Evolutionary conservation across 345 rosid genomes (phyloP).

Genomic region (Diplotaxis tenuifolia): DNA sequence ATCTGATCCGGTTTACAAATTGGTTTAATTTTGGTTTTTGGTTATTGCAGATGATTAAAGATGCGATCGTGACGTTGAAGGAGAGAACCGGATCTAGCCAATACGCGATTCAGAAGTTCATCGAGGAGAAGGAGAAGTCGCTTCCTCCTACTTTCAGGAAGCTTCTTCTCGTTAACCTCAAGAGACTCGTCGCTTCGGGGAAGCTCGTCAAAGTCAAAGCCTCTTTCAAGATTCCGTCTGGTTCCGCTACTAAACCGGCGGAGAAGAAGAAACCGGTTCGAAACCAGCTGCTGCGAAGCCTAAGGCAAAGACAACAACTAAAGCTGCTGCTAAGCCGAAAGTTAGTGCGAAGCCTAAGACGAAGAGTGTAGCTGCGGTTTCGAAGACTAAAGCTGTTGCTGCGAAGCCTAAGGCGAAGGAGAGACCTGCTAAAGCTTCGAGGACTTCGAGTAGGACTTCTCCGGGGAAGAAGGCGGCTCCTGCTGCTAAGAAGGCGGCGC

Average conservation of each 20-base stretch:
- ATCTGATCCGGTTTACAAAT: neutral
- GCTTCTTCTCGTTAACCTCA: constrained; percentile 57
- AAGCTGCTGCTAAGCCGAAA: constrained; percentile 5
- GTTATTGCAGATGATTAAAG: constrained; percentile 66
- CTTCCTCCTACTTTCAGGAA: constrained; percentile 65
- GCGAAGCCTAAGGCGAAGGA: constrained; percentile 56
- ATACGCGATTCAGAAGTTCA: constrained; percentile 75
- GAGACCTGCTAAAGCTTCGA: constrained; percentile 60
- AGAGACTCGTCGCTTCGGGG: constrained; percentile 63
- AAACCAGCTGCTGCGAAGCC: constrained; percentile 22
- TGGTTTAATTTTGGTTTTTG: neutral
- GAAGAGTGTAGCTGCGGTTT: constrained; percentile 27
- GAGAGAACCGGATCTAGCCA: constrained; percentile 91
- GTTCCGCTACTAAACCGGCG: neutral
- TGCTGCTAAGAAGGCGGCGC: constrained; percentile 48
- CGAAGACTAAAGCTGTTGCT: constrained; percentile 45
- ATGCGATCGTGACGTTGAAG: constrained; percentile 63
- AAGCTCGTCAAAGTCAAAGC: constrained; percentile 70
- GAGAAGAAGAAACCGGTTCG: constrained; percentile 32
- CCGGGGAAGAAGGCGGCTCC: constrained; percentile 56
- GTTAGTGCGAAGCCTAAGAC: constrained; percentile 35
- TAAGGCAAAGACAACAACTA: neutral
- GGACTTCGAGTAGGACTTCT: constrained; percentile 62
- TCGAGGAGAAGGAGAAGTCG: constrained; percentile 72
- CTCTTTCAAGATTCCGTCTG: constrained; percentile 68